A percentile compares a stretch with the other conserved stretches of the same genome.
Evolutionary conservation across 176 grass and related monocot genomes (phyloP).

Genomic region (Avena insularis): DNA sequence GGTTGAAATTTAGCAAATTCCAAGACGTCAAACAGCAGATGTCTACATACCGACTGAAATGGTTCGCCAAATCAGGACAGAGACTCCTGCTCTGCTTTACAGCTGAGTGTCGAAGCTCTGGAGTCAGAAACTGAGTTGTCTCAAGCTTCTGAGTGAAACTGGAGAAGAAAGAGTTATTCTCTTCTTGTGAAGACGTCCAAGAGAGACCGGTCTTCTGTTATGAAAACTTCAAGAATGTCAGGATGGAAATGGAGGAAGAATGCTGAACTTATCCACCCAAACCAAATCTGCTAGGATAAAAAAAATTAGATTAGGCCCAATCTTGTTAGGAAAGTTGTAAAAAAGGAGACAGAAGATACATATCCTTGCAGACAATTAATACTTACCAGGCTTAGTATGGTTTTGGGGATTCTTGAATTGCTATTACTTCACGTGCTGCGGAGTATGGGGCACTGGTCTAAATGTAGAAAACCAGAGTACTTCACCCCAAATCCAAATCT

Average conservation of each 20-base stretch:
- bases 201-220: constrained; percentile 17
- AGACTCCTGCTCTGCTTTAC: background rate
- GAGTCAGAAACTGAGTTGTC: background rate
- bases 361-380: constrained; percentile 24
- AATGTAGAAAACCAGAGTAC: constrained; percentile 62
- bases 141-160: constrained; percentile 33
- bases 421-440: constrained; percentile 1
- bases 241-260: background rate
- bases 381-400: constrained; percentile 40
- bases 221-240: constrained; percentile 19
- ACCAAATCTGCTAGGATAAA: constrained; percentile 40
- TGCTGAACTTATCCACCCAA: constrained; percentile 33
- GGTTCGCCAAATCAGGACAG: background rate
- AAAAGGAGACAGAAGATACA: background rate
- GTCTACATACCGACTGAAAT: constrained; percentile 37
- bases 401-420: constrained; percentile 46
- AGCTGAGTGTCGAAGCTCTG: background rate
- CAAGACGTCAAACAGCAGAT: constrained; percentile 2
- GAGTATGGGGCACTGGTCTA: constrained; percentile 23
- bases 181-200: background rate
- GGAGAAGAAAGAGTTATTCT: constrained; percentile 13
- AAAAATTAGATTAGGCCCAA: constrained; percentile 6
- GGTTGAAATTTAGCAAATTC: background rate
- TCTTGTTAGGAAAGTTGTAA: constrained; percentile 23
- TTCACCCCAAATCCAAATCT: constrained; percentile 69